phyloP scores from a whole-genome alignment of 2,329 filamentous ascomycete genomes.

The Hirsutella minnesotensis region DNA sequence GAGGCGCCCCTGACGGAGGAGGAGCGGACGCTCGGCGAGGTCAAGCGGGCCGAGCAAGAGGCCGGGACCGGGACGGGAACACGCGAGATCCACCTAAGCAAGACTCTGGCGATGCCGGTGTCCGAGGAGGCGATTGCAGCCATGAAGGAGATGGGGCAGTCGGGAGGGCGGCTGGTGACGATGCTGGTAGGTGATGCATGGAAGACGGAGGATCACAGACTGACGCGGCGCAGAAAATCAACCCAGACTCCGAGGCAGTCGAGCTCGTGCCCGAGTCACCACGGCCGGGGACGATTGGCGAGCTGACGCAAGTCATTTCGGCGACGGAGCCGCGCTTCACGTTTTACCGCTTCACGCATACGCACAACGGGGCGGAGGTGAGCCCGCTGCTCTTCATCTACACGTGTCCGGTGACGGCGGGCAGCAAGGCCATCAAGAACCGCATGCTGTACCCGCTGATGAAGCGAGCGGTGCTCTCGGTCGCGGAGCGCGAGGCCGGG shows the following conservation, averaged over 20 bases:
- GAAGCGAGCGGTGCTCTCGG: slow-evolving; percentile 52
- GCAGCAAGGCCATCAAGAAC: slow-evolving; percentile 62
- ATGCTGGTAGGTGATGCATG: slow-evolving; percentile 48
- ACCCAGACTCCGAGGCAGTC: slow-evolving; percentile 56
- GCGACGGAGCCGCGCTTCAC: slow-evolving; percentile 61
- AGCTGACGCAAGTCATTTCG: slow-evolving; percentile 51
- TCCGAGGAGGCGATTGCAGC: slow-evolving; percentile 53
- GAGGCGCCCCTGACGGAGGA: slow-evolving; percentile 69
- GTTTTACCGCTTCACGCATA: slow-evolving; percentile 59
- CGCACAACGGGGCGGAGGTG: slow-evolving; percentile 36
- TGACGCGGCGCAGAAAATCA: slow-evolving; percentile 49
- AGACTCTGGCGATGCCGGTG: slow-evolving; percentile 45
- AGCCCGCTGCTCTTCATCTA: slow-evolving; percentile 68
- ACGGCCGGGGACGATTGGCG: slow-evolving; percentile 40
- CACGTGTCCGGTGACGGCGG: slow-evolving; percentile 58
- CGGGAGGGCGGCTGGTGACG: slow-evolving; percentile 40
- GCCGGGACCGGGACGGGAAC: slow-evolving; percentile 56
- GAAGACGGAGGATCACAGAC: not conserved
- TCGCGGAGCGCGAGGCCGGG: slow-evolving; percentile 54
- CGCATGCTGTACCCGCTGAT: slow-evolving; percentile 74
- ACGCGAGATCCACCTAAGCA: slow-evolving; percentile 47
- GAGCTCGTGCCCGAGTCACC: slow-evolving; percentile 47
- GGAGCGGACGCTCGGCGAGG: slow-evolving; percentile 57
- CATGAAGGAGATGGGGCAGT: slow-evolving; percentile 44
- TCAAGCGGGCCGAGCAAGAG: slow-evolving; percentile 64